Conservation (phyloP, 2,329 filamentous ascomycete species). For the Colletotrichum shisoi region DNA sequence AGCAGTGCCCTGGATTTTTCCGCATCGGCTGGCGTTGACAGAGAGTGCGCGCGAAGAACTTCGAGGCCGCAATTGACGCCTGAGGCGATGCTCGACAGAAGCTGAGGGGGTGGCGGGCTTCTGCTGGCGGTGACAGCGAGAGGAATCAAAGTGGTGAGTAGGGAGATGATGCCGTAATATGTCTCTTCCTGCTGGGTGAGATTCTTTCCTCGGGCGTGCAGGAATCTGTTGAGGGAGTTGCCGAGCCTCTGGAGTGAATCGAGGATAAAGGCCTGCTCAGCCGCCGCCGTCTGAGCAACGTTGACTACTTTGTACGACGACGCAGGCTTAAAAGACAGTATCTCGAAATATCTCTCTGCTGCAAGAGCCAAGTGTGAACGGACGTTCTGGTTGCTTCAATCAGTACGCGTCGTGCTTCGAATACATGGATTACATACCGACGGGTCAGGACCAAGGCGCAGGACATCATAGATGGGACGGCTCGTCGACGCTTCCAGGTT, state of each 20-base stretch:
- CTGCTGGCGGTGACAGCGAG: constrained; percentile 38
- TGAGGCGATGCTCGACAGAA: constrained; percentile 27
- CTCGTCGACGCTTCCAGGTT: constrained; percentile 53
- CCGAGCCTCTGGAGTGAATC: constrained; percentile 55
- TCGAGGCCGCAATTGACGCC: constrained; percentile 44
- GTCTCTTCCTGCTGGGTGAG: constrained; percentile 55
- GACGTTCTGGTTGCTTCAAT: constrained; percentile 51
- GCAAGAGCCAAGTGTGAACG: constrained; percentile 60
- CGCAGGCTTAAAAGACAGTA: constrained; percentile 58
- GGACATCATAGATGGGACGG: constrained; percentile 53
- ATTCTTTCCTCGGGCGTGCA: constrained; percentile 44
- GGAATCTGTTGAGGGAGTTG: constrained; percentile 53
- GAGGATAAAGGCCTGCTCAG: constrained; percentile 56
- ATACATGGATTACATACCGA: constrained; percentile 53
- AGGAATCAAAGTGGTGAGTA: constrained; percentile 51
- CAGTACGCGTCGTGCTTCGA: not conserved
- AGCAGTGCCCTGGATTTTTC: constrained; percentile 38
- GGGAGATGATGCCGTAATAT: constrained; percentile 55
- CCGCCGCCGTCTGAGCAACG: constrained; percentile 47
- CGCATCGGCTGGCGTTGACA: constrained; percentile 26
- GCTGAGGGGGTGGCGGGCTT: constrained; percentile 14
- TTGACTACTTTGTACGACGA: constrained; percentile 60
- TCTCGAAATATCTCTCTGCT: constrained; percentile 61
- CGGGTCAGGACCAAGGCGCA: constrained; percentile 60
- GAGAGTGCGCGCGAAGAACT: constrained; percentile 40